These are phyloP conservation scores for Phytophthora palmivora DNA, from an alignment of 352 stramenopile species.

Conservation along the genomic window DNA sequence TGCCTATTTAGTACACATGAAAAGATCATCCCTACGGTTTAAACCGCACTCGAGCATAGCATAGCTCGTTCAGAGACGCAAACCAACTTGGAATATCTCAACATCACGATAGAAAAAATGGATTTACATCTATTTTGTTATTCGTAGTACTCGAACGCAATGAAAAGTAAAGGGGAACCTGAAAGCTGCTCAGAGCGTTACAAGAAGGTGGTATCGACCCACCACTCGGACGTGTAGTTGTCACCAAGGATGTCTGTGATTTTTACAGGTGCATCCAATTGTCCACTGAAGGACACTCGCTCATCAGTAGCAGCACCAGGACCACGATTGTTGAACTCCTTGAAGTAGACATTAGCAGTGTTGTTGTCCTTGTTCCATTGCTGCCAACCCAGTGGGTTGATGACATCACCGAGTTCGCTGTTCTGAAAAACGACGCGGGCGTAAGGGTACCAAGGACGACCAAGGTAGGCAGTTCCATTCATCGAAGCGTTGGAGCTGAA, in stretches of 20 bases:
- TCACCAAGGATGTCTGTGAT: slow-evolving; percentile 14
- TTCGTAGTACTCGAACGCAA: too few species aligned
- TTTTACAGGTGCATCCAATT: slow-evolving; percentile 2
- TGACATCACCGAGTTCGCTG: slow-evolving; percentile 10
- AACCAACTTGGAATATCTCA: too few species aligned
- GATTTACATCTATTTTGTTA: too few species aligned
- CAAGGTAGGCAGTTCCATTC: slow-evolving; percentile 12
- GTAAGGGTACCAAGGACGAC: slow-evolving; percentile 11
- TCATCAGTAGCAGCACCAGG: slow-evolving; percentile 7
- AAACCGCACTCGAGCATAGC: too few species aligned
- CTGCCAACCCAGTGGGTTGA: slow-evolving; percentile 8
- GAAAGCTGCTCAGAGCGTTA: background rate
- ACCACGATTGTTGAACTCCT: slow-evolving; percentile 22
- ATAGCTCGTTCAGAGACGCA: too few species aligned
- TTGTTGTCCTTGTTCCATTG: slow-evolving; percentile 14
- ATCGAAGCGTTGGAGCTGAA: slow-evolving; percentile 6
- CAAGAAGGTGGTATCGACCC: slow-evolving; percentile 6
- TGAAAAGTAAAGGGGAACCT: too few species aligned
- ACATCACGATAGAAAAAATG: too few species aligned
- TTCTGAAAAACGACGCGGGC: slow-evolving; percentile 12
- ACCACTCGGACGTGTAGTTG: slow-evolving; percentile 14
- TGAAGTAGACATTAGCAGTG: slow-evolving; percentile 16
- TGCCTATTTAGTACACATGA: too few species aligned
- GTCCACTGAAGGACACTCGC: slow-evolving; percentile 16
- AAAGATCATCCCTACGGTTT: too few species aligned